Percentiles rank a stretch among this genome's conserved stretches.
phyloP scores from a whole-genome alignment of 163 green algal genomes.

The Volvox carteri region DNA sequence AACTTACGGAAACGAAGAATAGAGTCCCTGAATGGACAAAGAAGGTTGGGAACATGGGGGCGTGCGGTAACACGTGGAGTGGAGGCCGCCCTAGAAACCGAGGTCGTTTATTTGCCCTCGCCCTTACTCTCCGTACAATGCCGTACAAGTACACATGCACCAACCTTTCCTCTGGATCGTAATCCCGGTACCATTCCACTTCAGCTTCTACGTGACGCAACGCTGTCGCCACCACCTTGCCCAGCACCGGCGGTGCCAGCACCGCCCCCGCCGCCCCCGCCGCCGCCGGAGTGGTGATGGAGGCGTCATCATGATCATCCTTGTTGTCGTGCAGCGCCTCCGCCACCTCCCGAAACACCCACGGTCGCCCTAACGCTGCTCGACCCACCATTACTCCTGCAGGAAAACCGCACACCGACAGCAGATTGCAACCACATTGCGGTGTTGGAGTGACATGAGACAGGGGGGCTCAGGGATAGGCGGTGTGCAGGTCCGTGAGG shows the following conservation, averaged over 20 bases:
- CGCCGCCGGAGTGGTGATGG: constrained; percentile 28
- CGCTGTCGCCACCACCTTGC: constrained; percentile 36
- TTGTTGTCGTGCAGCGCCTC: constrained; percentile 53
- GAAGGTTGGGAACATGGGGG: not conserved
- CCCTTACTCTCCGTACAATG: too few species aligned
- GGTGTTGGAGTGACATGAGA: too few species aligned
- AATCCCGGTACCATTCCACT: constrained; percentile 51
- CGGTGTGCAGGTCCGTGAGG: too few species aligned
- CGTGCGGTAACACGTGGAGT: not conserved
- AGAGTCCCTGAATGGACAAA: constrained; percentile 33
- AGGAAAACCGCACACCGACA: too few species aligned
- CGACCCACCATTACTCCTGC: constrained; percentile 70
- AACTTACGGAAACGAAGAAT: constrained; percentile 69
- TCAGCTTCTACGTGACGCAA: constrained; percentile 48
- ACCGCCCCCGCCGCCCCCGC: constrained; percentile 19
- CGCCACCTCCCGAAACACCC: constrained; percentile 61
- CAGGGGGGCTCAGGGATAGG: too few species aligned
- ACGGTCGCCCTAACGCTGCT: constrained; percentile 64
- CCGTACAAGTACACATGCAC: not conserved
- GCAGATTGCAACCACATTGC: too few species aligned
- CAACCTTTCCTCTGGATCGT: constrained; percentile 13
- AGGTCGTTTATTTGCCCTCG: too few species aligned
- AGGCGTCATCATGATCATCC: too few species aligned
- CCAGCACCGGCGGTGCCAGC: not conserved
- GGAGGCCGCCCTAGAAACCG: not conserved